phyloP scores from a whole-genome alignment of 495 filamentous ascomycete genomes.

The Neurospora discreta region DNA sequence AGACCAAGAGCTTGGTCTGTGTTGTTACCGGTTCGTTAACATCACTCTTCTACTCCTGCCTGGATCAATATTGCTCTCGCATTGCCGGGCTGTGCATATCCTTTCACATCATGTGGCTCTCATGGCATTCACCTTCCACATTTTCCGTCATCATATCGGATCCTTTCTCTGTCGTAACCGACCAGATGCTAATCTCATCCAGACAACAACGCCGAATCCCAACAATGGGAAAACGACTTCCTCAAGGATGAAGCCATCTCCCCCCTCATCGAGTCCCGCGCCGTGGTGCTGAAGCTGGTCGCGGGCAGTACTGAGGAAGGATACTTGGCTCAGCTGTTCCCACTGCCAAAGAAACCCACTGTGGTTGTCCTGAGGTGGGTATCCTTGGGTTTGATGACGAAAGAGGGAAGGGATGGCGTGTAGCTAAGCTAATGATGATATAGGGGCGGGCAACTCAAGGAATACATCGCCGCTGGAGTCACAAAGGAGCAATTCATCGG shows the following conservation, averaged over 20 bases:
- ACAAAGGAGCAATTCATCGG: slow-evolving; percentile 46
- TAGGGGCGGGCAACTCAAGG: slow-evolving; percentile 50
- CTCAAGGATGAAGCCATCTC: slow-evolving; percentile 44
- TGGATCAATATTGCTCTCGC: not conserved
- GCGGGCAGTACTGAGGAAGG: slow-evolving; percentile 67
- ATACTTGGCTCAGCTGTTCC: slow-evolving; percentile 71
- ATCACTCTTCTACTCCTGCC: not conserved
- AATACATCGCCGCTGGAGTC: slow-evolving; percentile 51
- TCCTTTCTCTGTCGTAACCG: not conserved
- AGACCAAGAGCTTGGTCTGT: slow-evolving; percentile 39
- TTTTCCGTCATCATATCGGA: not conserved
- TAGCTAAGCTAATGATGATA: not conserved
- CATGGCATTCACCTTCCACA: not conserved
- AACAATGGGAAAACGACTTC: slow-evolving; percentile 66
- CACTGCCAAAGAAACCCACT: slow-evolving; percentile 59
- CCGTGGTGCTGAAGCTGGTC: slow-evolving; percentile 56
- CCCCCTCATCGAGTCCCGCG: slow-evolving; percentile 40
- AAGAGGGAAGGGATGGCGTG: not conserved
- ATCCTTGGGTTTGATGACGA: not conserved
- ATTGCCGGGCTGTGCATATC: not conserved
- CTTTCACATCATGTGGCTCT: not conserved
- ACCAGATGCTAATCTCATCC: not conserved
- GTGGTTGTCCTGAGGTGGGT: slow-evolving; percentile 65
- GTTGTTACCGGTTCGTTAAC: slow-evolving; percentile 35
- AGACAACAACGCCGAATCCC: slow-evolving; percentile 56